Base-by-base conservation (phyloP, 2,329 filamentous ascomycete genomes). In the Colletotrichum filicis region DNA sequence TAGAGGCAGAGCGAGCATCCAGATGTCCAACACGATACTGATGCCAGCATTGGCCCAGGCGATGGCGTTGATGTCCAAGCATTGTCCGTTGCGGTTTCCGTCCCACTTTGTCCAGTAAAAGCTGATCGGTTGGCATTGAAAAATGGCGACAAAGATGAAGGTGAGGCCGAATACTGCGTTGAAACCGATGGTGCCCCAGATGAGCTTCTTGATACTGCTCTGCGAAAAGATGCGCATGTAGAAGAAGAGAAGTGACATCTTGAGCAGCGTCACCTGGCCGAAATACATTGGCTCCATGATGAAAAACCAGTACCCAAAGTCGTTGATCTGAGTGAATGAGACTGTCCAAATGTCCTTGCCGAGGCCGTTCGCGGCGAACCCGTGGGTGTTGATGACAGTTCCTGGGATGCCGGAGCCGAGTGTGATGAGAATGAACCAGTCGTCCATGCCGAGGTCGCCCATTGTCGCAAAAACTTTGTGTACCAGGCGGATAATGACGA, bases 41-140 rank as follows among this genome's bases (percentile, higher is more conserved):
- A 89, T 83, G n/a, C 77, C 83, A 0, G 89, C 88, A 42, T 88
- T 86, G 42, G 85, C 82, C 85, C 87, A 90, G 0, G 80, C 84
- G 3, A 90, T 81, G 1, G 80, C 79, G 71, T 88, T 89, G 73
- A 87, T 79, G 68, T 88, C 81, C 26, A 87, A 77, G 74, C 90
- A 92, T 1, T 73, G 79, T 0, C 89, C 89, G 0, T 78, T 5
- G 49, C 85, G 82, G 65, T 84, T 79, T 1, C 83, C 83, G 58
- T 88, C 85, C 88, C 89, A 91, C 19, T 80, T 80, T 0, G 79
- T 81, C 90, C 90, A 92, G 77, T 86, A 88, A 70, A 84, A 86
- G 16, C 78, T 79, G 24, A 91, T 80, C 0, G 89, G 89, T 2
- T 75, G 78, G 77, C 89, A 91, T 73, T 89, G 86, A 49, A 90